A percentile compares a stretch with the other conserved stretches of the same genome.
Evolutionary conservation across 768 basidiomycete species (phyloP).

Genomic region (Russula abietina): DNA sequence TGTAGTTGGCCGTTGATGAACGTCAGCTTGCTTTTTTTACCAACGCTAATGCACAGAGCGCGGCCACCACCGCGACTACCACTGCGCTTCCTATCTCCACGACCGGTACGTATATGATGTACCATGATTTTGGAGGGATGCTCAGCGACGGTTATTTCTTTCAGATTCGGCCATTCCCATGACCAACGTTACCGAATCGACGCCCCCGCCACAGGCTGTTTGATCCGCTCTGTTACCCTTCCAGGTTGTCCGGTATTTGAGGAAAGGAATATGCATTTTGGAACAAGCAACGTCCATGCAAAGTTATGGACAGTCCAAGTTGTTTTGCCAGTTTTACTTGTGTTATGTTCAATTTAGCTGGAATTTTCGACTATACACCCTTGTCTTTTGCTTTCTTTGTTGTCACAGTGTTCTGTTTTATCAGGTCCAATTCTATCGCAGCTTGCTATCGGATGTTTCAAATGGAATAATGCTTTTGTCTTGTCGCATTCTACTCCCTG

Average conservation of each 20-base stretch:
- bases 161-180: background rate
- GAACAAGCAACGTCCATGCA: no score
- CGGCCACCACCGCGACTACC: background rate
- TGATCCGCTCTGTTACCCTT: background rate
- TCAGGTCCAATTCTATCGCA: no score
- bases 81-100: background rate
- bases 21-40: background rate
- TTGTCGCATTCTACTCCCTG: background rate
- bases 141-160: background rate
- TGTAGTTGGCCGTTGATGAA: constrained; percentile 1
- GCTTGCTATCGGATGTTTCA: background rate
- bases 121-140: background rate
- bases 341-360: background rate
- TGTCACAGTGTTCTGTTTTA: background rate
- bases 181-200: background rate
- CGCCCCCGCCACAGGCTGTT: background rate
- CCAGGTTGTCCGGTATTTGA: no score
- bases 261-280: no score
- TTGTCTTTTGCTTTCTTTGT: background rate
- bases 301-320: no score
- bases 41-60: background rate
- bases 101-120: background rate
- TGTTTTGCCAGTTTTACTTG: background rate
- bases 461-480: background rate
- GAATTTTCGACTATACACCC: no score